A percentile compares a stretch with the other conserved stretches of the same genome.
Conservation (phyloP, 2,329 filamentous ascomycete species). For the Aspergillus flavus region DNA sequence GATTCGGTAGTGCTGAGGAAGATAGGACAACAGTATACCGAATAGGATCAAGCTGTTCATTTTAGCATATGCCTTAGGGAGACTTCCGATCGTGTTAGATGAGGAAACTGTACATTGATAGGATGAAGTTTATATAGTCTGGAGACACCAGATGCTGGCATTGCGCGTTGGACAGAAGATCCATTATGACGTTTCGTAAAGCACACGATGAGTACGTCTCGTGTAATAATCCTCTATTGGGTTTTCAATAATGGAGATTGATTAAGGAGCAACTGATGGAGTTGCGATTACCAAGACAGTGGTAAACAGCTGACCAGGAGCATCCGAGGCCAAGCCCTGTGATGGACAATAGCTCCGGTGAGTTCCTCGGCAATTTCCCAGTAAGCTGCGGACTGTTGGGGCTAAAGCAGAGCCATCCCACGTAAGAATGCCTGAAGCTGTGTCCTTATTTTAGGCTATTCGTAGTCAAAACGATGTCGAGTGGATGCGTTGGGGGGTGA, state of each 20-base stretch:
- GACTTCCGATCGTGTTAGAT: slow-evolving; percentile 10
- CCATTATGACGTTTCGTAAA: slow-evolving; percentile 21
- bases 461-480: background rate
- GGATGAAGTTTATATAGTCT: slow-evolving; percentile 54
- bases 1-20: slow-evolving; percentile 93
- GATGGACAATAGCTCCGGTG: background rate
- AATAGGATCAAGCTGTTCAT: slow-evolving; percentile 69
- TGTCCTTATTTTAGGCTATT: background rate
- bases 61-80: slow-evolving; percentile 18
- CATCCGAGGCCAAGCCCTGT: background rate
- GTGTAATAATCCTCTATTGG: background rate
- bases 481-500: background rate
- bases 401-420: slow-evolving; percentile 4
- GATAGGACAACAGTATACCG: slow-evolving; percentile 88
- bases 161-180: slow-evolving; percentile 33
- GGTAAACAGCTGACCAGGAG: background rate
- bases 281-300: background rate
- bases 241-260: background rate
- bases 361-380: slow-evolving; percentile 3
- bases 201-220: background rate
- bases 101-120: slow-evolving; percentile 53
- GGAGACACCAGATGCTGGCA: slow-evolving; percentile 57
- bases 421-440: background rate
- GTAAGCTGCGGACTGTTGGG: background rate
- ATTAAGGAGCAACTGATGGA: background rate